Conservation (phyloP, 208 protist genomes). For the Wallacemonas collosoma region DNA sequence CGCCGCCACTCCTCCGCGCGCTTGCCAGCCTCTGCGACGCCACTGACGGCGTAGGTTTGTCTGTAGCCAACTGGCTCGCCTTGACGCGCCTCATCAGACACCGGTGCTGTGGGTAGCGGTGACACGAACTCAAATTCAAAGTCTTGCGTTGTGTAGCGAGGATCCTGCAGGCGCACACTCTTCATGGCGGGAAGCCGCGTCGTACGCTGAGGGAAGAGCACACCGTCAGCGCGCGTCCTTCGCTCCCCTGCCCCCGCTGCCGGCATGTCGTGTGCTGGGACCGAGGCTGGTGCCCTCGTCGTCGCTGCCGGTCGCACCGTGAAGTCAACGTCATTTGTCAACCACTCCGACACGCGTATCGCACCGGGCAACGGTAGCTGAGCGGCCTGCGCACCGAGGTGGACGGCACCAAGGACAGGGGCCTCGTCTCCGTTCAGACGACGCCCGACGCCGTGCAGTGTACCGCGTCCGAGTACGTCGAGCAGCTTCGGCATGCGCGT, state of each 20-base stretch:
- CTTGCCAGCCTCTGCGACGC: not conserved
- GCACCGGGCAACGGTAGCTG: constrained; percentile 9
- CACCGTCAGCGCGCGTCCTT: not conserved
- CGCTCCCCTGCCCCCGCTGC: not conserved
- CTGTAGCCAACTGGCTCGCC: not conserved
- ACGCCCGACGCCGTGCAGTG: constrained; percentile 43
- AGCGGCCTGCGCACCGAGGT: constrained; percentile 41
- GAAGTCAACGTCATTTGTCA: constrained; percentile 55
- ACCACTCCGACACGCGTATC: constrained; percentile 43
- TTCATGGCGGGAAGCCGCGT: constrained; percentile 32
- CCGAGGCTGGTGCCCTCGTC: not conserved
- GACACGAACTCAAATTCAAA: constrained; percentile 36
- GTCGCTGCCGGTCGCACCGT: constrained; percentile 17
- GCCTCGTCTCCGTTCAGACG: constrained; percentile 90
- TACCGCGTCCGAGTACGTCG: constrained; percentile 46
- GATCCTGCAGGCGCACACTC: constrained; percentile 32
- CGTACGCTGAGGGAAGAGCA: constrained; percentile 30
- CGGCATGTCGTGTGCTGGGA: not conserved
- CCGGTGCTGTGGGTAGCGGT: constrained; percentile 5
- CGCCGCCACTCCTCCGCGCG: constrained; percentile 3
- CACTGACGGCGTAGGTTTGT: constrained; percentile 2
- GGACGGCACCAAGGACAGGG: constrained; percentile 62
- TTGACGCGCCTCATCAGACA: constrained; percentile 3
- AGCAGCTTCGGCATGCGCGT: constrained; percentile 81
- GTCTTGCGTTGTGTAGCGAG: constrained; percentile 20